Conservation (phyloP, 164 flowering plant genomes). For the Sextonia rubra region DNA sequence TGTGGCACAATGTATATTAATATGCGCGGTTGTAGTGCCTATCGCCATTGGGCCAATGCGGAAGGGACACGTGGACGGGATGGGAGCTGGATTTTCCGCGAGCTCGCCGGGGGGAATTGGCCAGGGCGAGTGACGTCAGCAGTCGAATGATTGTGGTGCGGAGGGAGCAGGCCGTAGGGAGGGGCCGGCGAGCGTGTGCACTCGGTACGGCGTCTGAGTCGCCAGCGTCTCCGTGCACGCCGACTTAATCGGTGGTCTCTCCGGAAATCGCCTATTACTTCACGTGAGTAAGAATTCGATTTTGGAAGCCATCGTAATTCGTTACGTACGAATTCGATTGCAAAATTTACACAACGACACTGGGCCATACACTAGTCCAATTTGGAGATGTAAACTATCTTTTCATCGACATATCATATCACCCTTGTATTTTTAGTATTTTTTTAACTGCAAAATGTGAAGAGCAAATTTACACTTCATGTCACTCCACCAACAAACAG, state of each 20-base stretch:
- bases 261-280: background rate
- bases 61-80: slow-evolving; percentile 30
- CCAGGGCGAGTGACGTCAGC: slow-evolving; percentile 22
- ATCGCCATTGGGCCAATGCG: background rate
- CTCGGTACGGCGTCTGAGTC: background rate
- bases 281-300: too few species aligned
- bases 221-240: background rate
- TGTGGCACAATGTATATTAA: slow-evolving; percentile 21
- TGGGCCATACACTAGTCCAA: too few species aligned
- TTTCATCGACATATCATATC: too few species aligned
- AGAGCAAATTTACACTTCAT: too few species aligned
- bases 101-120: slow-evolving; percentile 20
- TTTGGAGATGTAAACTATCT: too few species aligned
- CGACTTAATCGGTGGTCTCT: background rate
- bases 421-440: too few species aligned
- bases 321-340: too few species aligned
- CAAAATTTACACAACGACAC: too few species aligned
- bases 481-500: too few species aligned
- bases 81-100: slow-evolving; percentile 19
- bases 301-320: too few species aligned
- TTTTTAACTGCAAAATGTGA: too few species aligned
- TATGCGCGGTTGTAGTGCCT: slow-evolving; percentile 7
- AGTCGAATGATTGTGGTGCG: slow-evolving; percentile 14
- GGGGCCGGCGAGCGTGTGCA: background rate
- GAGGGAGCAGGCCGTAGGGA: background rate